Percentiles rank a stretch among this genome's conserved stretches.
Evolutionary conservation across 163 green algal species (phyloP).

Genomic region (Volvox carteri): DNA sequence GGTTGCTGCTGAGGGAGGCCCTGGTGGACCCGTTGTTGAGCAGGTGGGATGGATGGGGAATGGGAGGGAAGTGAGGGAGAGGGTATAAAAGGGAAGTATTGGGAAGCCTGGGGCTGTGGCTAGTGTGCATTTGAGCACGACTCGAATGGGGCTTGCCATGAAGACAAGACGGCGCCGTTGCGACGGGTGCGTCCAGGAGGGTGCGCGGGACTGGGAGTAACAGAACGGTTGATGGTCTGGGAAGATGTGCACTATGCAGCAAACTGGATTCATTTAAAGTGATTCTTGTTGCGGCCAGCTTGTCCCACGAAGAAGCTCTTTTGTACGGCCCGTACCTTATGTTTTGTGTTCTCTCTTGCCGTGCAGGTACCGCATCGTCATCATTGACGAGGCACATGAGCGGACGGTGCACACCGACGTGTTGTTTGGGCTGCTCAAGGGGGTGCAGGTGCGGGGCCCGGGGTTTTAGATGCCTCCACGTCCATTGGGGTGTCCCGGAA

Average conservation of each 20-base stretch:
- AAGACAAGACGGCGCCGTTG: too few species aligned
- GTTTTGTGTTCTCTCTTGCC: not conserved
- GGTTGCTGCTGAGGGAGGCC: conserved; percentile 96
- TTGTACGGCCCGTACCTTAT: too few species aligned
- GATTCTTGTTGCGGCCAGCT: too few species aligned
- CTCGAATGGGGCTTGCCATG: too few species aligned
- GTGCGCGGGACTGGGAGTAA: too few species aligned
- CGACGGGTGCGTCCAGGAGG: too few species aligned
- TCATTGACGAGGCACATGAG: conserved; percentile 97
- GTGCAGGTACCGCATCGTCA: conserved; percentile 70
- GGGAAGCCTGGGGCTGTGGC: not conserved
- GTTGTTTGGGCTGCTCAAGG: conserved; percentile 92
- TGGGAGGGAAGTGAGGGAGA: not conserved
- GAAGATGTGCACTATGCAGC: too few species aligned
- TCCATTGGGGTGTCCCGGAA: too few species aligned
- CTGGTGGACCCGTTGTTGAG: conserved; percentile 71
- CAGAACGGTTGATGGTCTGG: too few species aligned
- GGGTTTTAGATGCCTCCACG: too few species aligned
- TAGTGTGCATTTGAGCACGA: not conserved
- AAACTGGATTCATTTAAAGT: too few species aligned
- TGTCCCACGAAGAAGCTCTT: too few species aligned
- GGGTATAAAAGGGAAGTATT: not conserved
- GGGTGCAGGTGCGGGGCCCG: conserved; percentile 66
- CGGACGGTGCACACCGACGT: conserved; percentile 93
- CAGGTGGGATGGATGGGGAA: conserved; percentile 42